Conservation (phyloP, 352 stramenopile genomes). For the Phytophthora parvispora region DNA sequence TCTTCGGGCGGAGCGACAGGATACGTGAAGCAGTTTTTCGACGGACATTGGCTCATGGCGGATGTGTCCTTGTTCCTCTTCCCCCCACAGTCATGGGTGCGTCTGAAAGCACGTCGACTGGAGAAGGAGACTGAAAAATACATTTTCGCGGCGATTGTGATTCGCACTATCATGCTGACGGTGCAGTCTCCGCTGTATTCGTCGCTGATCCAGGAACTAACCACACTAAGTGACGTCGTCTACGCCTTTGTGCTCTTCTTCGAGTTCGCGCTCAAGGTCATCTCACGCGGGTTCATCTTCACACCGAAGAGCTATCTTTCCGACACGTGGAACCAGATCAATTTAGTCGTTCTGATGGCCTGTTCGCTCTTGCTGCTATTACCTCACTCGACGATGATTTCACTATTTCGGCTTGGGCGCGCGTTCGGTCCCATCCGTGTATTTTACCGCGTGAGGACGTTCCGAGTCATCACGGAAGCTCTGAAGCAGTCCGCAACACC, state of each 20-base stretch:
- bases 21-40: conserved; percentile 65
- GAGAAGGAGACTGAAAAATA: conserved; percentile 90
- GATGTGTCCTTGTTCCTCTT: conserved; percentile 88
- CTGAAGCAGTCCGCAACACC: conserved; percentile 78
- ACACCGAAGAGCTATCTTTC: conserved; percentile 87
- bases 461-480: conserved; percentile 87
- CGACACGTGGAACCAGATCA: conserved; percentile 87
- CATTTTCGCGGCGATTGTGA: conserved; percentile 85
- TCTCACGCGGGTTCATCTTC: conserved; percentile 82
- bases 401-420: conserved; percentile 76
- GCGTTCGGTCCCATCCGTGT: conserved; percentile 87
- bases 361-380: conserved; percentile 81
- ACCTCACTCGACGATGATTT: conserved; percentile 80
- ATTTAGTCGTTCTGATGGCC: conserved; percentile 83
- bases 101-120: conserved; percentile 70
- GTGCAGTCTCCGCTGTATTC: conserved; percentile 85
- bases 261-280: conserved; percentile 88
- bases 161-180: conserved; percentile 78
- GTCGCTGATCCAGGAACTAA: conserved; percentile 85
- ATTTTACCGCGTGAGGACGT: conserved; percentile 88
- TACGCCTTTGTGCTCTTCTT: conserved; percentile 84
- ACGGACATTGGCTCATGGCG: conserved; percentile 77
- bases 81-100: conserved; percentile 72
- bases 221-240: conserved; percentile 71
- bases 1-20: conserved; percentile 18